phyloP scores from a whole-genome alignment of 164 flowering plant species.

The Macadamia integrifolia region DNA sequence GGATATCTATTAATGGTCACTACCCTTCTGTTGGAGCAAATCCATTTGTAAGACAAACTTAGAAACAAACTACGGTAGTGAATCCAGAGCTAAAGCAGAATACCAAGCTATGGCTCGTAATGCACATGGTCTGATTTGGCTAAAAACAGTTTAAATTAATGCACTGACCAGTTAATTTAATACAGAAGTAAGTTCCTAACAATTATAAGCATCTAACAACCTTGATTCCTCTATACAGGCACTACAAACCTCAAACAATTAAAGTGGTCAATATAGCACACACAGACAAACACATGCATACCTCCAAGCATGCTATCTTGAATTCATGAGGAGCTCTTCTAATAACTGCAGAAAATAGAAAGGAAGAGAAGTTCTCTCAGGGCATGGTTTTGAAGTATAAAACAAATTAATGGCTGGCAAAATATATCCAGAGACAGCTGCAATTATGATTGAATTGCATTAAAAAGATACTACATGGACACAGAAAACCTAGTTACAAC shows the following conservation, averaged over 20 bases:
- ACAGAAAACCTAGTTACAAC: no score
- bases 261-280: background rate
- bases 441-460: background rate
- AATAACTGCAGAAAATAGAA: constrained; percentile 49
- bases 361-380: constrained; percentile 6
- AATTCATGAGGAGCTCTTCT: constrained; percentile 98
- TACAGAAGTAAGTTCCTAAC: no score
- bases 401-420: background rate
- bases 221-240: background rate
- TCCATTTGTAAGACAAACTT: no score
- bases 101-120: no score
- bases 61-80: no score
- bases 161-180: no score
- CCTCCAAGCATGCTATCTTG: constrained; percentile 94
- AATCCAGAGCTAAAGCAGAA: no score
- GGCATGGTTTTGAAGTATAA: background rate
- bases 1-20: no score
- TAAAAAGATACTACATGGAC: no score
- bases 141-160: no score
- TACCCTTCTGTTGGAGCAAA: no score
- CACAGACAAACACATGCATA: constrained; percentile 13
- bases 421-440: background rate
- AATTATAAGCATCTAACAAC: background rate
- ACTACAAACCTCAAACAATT: background rate
- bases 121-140: no score